These are phyloP conservation scores for Echria macrotheca DNA, from an alignment of 495 filamentous ascomycete species.

Conservation along the genomic window DNA sequence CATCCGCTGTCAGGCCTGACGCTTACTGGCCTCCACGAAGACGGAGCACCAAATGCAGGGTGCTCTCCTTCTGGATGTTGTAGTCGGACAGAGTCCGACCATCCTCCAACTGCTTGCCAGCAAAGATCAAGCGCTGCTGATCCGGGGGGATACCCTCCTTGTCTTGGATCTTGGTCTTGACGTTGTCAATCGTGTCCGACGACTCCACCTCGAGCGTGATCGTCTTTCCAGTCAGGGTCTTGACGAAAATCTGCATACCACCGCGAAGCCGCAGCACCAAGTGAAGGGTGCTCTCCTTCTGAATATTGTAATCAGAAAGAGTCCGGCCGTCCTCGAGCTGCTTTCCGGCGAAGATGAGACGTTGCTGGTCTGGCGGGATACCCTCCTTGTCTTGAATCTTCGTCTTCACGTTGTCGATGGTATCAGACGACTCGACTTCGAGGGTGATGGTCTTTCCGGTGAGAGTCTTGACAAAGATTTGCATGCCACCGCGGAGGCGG, in stretches of 20 bases:
- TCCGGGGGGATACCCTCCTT: slow-evolving; percentile 90
- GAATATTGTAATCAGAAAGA: slow-evolving; percentile 97
- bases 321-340: slow-evolving; percentile 75
- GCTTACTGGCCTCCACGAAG: slow-evolving; percentile 76
- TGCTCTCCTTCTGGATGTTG: slow-evolving; percentile 93
- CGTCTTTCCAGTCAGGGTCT: slow-evolving; percentile 89
- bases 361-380: slow-evolving; percentile 98
- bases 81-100: slow-evolving; percentile 80
- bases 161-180: slow-evolving; percentile 89
- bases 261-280: slow-evolving; percentile 94
- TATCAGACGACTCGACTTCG: slow-evolving; percentile 85
- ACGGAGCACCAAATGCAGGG: slow-evolving; percentile 80
- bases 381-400: slow-evolving; percentile 99
- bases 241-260: slow-evolving; percentile 96
- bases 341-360: slow-evolving; percentile 96
- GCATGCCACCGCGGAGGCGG: slow-evolving; percentile 97
- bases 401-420: slow-evolving; percentile 89
- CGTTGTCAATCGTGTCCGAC: slow-evolving; percentile 89
- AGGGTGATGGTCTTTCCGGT: slow-evolving; percentile 93
- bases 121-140: slow-evolving; percentile 86
- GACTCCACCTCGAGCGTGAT: slow-evolving; percentile 87
- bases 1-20: slow-evolving; percentile 17
- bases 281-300: slow-evolving; percentile 98
- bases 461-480: slow-evolving; percentile 77
- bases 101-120: slow-evolving; percentile 87